Conservation (phyloP, 2,329 filamentous ascomycete species). For the Diaporthe capsici region DNA sequence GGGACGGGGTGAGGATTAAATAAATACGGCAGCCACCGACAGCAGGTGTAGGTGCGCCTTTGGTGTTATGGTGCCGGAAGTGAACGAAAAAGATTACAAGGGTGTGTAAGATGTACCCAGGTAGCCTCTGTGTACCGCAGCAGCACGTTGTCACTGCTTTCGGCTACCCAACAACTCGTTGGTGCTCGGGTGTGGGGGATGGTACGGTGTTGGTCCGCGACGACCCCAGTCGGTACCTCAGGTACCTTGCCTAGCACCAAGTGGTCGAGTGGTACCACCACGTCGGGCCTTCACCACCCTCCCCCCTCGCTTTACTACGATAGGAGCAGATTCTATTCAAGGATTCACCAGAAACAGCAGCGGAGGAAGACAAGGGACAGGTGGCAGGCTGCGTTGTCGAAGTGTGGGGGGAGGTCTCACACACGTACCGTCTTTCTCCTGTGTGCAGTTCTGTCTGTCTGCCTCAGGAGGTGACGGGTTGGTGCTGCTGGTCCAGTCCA, state of each 20-base stretch:
- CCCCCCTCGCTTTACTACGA: neutral
- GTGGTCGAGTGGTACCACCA: constrained; percentile 28
- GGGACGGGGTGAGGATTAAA: constrained; percentile 31
- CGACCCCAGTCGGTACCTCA: constrained; percentile 3
- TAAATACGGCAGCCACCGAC: constrained; percentile 26
- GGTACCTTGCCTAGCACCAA: constrained; percentile 4
- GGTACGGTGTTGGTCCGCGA: neutral
- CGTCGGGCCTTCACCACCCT: neutral
- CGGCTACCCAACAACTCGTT: neutral
- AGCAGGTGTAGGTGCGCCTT: neutral
- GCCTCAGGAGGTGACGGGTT: neutral
- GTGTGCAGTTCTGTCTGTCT: neutral
- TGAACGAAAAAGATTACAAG: constrained; percentile 11
- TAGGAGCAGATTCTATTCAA: constrained; percentile 28
- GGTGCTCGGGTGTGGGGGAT: neutral
- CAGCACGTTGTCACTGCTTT: constrained; percentile 27
- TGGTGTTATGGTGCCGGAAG: constrained; percentile 27
- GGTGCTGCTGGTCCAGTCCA: neutral
- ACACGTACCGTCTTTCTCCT: neutral
- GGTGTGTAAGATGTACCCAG: constrained; percentile 5
- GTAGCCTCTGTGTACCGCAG: neutral
- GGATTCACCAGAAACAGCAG: constrained; percentile 21
- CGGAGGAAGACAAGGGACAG: constrained; percentile 15
- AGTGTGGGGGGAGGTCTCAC: constrained; percentile 25
- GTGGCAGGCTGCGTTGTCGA: constrained; percentile 10